Conservation (phyloP, 805 yeast genomes). For the Yarrowia sp. region DNA sequence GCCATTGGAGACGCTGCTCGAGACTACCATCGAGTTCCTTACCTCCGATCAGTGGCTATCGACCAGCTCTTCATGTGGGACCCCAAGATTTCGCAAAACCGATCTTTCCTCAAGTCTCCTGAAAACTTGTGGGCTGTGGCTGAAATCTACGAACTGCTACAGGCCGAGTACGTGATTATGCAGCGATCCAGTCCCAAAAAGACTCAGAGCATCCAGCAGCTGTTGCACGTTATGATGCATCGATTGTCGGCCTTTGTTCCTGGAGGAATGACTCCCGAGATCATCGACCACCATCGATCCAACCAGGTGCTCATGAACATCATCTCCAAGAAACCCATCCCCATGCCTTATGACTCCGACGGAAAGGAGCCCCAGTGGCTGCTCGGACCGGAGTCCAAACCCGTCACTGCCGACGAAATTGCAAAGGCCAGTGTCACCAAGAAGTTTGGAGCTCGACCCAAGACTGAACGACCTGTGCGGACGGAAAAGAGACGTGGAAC, state of each 20-base stretch:
- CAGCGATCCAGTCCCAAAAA: background rate
- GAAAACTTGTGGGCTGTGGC: slow-evolving; percentile 15
- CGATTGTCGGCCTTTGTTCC: slow-evolving; percentile 10
- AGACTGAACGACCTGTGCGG: background rate
- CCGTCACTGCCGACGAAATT: background rate
- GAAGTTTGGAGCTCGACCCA: slow-evolving; percentile 22
- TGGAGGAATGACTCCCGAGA: slow-evolving; percentile 20
- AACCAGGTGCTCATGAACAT: slow-evolving; percentile 23
- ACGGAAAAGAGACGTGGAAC: slow-evolving; percentile 3
- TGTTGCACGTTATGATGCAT: slow-evolving; percentile 17
- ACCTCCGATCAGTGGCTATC: background rate
- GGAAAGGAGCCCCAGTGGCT: slow-evolving; percentile 23
- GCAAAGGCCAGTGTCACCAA: slow-evolving; percentile 8
- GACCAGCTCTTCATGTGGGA: slow-evolving; percentile 19
- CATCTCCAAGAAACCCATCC: slow-evolving; percentile 22
- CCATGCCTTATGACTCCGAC: slow-evolving; percentile 14
- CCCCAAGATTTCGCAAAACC: slow-evolving; percentile 17
- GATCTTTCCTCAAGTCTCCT: slow-evolving; percentile 3
- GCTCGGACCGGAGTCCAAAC: background rate
- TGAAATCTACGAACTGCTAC: slow-evolving; percentile 8
- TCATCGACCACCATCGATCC: background rate
- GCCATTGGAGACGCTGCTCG: slow-evolving; percentile 6
- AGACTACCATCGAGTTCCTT: background rate
- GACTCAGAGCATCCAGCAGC: background rate
- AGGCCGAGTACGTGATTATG: slow-evolving; percentile 20